A percentile compares a stretch with the other conserved stretches of the same genome.
Conservation (phyloP, 805 yeast genomes). For the Candida mattraensis region DNA sequence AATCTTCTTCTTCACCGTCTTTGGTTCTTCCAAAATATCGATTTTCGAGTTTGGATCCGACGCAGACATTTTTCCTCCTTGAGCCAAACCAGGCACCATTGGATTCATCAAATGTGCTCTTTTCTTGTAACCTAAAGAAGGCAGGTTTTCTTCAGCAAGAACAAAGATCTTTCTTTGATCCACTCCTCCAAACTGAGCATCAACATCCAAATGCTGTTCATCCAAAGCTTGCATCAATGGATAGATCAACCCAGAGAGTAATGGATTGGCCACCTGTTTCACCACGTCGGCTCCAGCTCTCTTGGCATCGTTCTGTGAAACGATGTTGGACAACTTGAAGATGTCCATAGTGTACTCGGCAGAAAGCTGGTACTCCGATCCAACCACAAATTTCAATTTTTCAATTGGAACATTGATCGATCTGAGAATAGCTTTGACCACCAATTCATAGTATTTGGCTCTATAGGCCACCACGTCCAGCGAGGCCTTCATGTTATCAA, state of each 20-base stretch:
- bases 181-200: constrained; percentile 97
- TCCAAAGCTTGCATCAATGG: constrained; percentile 99
- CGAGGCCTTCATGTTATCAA: constrained; percentile 98
- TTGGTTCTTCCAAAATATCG: constrained; percentile 88
- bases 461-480: constrained; percentile 86
- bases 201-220: constrained; percentile 84
- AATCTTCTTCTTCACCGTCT: constrained; percentile 84
- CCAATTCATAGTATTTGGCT: constrained; percentile 82
- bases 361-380: constrained; percentile 84
- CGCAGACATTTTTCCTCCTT: constrained; percentile 99
- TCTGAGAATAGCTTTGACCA: constrained; percentile 80
- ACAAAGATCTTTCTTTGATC: constrained; percentile 98
- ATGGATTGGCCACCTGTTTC: constrained; percentile 93
- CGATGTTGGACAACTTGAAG: constrained; percentile 79
- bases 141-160: constrained; percentile 92
- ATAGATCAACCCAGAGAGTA: constrained; percentile 88
- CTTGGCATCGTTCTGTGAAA: constrained; percentile 93
- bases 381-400: constrained; percentile 76
- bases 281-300: constrained; percentile 99
- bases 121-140: constrained; percentile 86
- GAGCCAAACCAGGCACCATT: constrained; percentile 96
- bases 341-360: constrained; percentile 85
- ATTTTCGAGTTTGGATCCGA: constrained; percentile 98
- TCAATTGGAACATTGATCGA: constrained; percentile 93
- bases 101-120: constrained; percentile 98